A percentile compares a stretch with the other conserved stretches of the same genome.
phyloP scores from a whole-genome alignment of 805 yeast species.

The Hermanozyma aechmeae region DNA sequence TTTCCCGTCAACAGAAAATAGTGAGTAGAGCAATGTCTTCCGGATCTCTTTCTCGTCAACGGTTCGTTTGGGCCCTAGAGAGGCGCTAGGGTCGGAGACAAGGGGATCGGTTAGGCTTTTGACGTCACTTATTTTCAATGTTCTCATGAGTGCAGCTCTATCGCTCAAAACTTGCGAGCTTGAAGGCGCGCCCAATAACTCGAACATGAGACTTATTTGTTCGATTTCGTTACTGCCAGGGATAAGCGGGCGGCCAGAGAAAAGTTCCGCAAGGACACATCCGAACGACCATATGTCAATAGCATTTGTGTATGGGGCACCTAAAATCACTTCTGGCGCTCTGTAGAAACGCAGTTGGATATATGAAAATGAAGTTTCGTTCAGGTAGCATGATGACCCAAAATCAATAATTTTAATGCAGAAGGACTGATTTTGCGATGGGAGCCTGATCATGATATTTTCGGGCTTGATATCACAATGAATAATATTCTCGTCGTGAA shows the following conservation, averaged over 20 bases:
- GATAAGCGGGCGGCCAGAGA: conserved; percentile 9
- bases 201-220: conserved; percentile 33
- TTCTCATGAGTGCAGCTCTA: conserved; percentile 25
- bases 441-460: conserved; percentile 52
- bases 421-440: conserved; percentile 32
- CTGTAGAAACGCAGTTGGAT: conserved; percentile 63
- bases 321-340: conserved; percentile 70
- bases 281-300: conserved; percentile 13
- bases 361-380: conserved; percentile 39
- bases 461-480: conserved; percentile 89
- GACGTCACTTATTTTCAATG: conserved; percentile 8
- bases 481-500: conserved; percentile 49
- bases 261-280: conserved; percentile 6
- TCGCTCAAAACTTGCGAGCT: conserved; percentile 27
- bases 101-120: conserved; percentile 6
- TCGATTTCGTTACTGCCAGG: conserved; percentile 35
- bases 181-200: conserved; percentile 40
- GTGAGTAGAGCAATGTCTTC: conserved; percentile 25
- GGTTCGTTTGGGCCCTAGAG: conserved; percentile 2
- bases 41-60: conserved; percentile 23
- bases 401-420: conserved; percentile 69
- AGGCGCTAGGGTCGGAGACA: conserved; percentile 5
- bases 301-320: conserved; percentile 47
- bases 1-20: conserved; percentile 31
- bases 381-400: conserved; percentile 51